Evolutionary conservation across 192 early-diverging fungal genomes (phyloP), one percentile per base, ranked within the genome.

Genomic region (Allomyces macrogynus): DNA sequence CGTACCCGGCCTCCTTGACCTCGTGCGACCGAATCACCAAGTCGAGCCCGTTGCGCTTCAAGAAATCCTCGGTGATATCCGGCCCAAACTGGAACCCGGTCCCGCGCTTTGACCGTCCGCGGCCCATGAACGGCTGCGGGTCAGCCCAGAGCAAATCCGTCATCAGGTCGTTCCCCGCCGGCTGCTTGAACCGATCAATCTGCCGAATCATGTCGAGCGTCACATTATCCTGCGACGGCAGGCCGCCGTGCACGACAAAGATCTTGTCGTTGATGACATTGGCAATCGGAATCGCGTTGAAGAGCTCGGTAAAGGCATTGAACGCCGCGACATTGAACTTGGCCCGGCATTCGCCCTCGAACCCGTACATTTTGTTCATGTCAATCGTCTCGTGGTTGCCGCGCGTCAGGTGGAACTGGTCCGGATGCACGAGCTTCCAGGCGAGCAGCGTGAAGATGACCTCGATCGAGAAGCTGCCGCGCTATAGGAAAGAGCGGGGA

Each of bases 351-450:
- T 99, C 96, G 57, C 95, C 96, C 75, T 99, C 93, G 66, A 99
- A 97, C 18, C 96, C 96, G 71, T 99, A 99, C 44, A 95, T 87
- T 76, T 92, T 90, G 79, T 99, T 99, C 96, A 99, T 97, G 71
- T 92, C 88, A 66, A 91, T 87, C 0, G 93, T 89, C 72, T 99
- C 96, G 75, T 99, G 96, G 76, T 99, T 99, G 32, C 96, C 96
- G 63, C 96, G 86, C 43, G 87, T 86, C 64, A 99, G 71, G 74
- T 84, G 91, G 64, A 99, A 75, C 23, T 75, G 69, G 16, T 88
- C 74, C 18, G 96, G 96, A 68, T 93, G 92, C 64, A 96, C 71
- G 68, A 85, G 78, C 74, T 96, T 95, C 77, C 86, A 91, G 12
- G 92, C 82, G 62, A 94, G 85, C 63, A 99, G 82, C 16, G 92